phyloP scores from a whole-genome alignment of 192 early-diverging fungal species.

The Coemansia sp. region DNA sequence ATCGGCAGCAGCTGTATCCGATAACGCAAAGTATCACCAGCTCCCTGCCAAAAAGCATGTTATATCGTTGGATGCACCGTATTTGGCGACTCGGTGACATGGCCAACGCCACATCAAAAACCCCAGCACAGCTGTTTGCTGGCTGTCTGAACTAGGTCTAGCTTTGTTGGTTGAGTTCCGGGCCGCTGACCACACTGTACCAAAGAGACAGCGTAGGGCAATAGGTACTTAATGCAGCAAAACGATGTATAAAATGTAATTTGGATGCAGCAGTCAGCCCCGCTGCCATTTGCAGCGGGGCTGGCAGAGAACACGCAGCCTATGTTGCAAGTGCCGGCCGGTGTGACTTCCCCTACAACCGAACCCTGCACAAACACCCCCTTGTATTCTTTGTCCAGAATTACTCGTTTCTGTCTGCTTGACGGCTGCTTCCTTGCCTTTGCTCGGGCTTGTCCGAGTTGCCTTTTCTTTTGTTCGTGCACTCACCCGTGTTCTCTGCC shows the following conservation, averaged over 20 bases:
- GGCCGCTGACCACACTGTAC: too few species aligned
- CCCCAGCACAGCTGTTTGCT: not conserved
- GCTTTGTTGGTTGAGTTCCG: too few species aligned
- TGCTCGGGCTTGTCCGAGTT: not conserved
- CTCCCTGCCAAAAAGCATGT: not conserved
- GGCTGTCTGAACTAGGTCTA: too few species aligned
- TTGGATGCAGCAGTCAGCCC: not conserved
- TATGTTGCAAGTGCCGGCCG: not conserved
- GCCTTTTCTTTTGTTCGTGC: not conserved
- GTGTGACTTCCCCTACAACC: not conserved
- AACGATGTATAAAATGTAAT: not conserved
- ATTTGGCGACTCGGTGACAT: not conserved
- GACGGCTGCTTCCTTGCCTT: not conserved
- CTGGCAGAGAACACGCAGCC: not conserved
- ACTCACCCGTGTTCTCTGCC: not conserved
- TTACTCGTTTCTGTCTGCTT: not conserved
- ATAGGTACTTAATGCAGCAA: too few species aligned
- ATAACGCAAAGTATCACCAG: not conserved
- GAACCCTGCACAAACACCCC: conserved; percentile 2
- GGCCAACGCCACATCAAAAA: not conserved
- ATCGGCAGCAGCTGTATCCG: not conserved
- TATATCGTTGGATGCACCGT: not conserved
- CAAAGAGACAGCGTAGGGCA: too few species aligned
- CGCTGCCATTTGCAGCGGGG: not conserved
- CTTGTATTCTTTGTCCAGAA: not conserved